Conservation (phyloP, 2,329 filamentous ascomycete species). For the Madurella mycetomatis region DNA sequence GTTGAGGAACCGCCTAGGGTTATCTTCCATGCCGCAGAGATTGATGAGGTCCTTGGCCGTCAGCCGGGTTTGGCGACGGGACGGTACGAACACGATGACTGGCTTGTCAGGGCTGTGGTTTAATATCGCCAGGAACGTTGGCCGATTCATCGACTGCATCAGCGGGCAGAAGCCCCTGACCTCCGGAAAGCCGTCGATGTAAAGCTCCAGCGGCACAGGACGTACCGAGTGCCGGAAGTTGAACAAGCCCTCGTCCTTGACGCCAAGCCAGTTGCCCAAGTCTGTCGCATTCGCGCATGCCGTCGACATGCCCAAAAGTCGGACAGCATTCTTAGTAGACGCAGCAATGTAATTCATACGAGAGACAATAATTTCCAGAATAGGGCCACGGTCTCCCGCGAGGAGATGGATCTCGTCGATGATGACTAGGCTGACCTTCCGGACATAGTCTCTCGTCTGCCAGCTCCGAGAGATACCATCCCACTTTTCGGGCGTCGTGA, state of each 20-base stretch:
- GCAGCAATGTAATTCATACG: conserved; percentile 98
- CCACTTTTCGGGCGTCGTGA: conserved; percentile 99
- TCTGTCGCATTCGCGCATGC: conserved; percentile 95
- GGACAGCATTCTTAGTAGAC: conserved; percentile 82
- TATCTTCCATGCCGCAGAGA: conserved; percentile 96
- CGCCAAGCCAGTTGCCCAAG: conserved; percentile 92
- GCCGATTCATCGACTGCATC: conserved; percentile 99
- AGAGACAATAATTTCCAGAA: conserved; percentile 92
- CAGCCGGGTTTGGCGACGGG: conserved; percentile 85
- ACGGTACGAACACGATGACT: conserved; percentile 97
- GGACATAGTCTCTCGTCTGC: conserved; percentile 95
- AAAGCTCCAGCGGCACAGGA: conserved; percentile 91
- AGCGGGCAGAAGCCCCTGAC: conserved; percentile 91
- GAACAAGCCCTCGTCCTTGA: conserved; percentile 82
- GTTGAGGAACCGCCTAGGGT: conserved; percentile 83
- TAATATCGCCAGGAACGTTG: conserved; percentile 94
- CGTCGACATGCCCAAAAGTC: conserved; percentile 97
- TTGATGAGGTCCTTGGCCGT: conserved; percentile 97
- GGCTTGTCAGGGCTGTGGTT: conserved; percentile 94
- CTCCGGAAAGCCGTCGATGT: conserved; percentile 95
- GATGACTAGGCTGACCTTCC: conserved; percentile 91
- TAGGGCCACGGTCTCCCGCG: conserved; percentile 94
- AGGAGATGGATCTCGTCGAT: conserved; percentile 98
- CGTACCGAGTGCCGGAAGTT: conserved; percentile 97
- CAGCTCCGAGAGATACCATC: conserved; percentile 98